phyloP scores from a whole-genome alignment of 176 grass and related monocot genomes.

The Triticum monococcum region DNA sequence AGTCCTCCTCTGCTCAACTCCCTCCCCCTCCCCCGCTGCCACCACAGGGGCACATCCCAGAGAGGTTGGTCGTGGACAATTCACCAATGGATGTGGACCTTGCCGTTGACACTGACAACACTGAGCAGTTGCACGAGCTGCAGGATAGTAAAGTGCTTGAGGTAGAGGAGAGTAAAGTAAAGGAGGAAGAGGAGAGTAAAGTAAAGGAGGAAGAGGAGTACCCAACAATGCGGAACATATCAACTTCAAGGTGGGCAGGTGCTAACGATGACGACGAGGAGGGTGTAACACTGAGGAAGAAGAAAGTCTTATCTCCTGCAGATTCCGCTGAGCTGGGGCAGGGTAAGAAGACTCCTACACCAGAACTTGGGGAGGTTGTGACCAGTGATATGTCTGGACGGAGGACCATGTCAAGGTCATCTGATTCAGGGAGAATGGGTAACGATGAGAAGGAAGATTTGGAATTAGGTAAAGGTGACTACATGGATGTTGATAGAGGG shows the following conservation, averaged over 20 bases:
- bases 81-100: constrained; percentile 42
- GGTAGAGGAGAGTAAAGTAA: constrained; percentile 36
- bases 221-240: constrained; percentile 71
- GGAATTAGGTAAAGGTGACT: constrained; percentile 47
- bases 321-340: constrained; percentile 24
- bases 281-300: constrained; percentile 32
- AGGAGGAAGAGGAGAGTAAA: background rate
- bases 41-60: constrained; percentile 12
- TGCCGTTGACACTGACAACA: constrained; percentile 26
- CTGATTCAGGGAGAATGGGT: constrained; percentile 63
- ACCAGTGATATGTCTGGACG: constrained; percentile 63
- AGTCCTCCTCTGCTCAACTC: constrained; percentile 28
- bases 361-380: constrained; percentile 86
- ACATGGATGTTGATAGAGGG: constrained; percentile 69
- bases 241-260: constrained; percentile 82
- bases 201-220: constrained; percentile 65
- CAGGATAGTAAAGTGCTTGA: constrained; percentile 31
- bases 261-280: constrained; percentile 58
- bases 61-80: constrained; percentile 22
- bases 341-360: constrained; percentile 54
- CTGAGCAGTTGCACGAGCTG: constrained; percentile 14
- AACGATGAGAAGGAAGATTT: constrained; percentile 37
- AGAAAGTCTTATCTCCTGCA: constrained; percentile 36
- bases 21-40: constrained; percentile 62
- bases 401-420: constrained; percentile 62